Evolutionary conservation across 2,329 filamentous ascomycete genomes (phyloP).

Genomic region (Coniella lustricola): DNA sequence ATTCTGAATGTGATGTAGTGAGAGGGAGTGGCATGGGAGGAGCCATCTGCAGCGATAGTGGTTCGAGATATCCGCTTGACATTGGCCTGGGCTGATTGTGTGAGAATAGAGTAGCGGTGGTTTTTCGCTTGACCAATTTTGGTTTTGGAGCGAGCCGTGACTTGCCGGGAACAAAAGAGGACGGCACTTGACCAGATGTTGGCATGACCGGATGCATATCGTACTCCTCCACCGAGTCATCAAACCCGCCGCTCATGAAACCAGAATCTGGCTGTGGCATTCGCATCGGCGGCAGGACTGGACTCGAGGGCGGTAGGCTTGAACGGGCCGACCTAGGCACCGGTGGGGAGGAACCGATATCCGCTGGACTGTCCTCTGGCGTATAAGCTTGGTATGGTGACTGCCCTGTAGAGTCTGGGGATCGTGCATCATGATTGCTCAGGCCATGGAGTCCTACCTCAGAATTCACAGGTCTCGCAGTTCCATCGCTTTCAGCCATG

Average conservation of each 20-base stretch:
- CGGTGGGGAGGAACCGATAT: conserved; percentile 86
- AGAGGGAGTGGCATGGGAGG: not conserved
- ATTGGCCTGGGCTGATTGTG: not conserved
- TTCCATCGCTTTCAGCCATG: conserved; percentile 26
- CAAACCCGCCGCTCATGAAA: conserved; percentile 73
- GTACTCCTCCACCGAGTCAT: conserved; percentile 62
- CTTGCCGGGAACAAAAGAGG: not conserved
- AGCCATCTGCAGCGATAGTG: not conserved
- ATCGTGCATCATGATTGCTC: conserved; percentile 44
- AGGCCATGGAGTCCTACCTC: conserved; percentile 34
- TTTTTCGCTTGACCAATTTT: not conserved
- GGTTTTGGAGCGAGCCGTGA: conserved; percentile 2
- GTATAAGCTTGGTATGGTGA: conserved; percentile 42
- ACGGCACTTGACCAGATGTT: conserved; percentile 18
- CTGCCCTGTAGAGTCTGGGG: conserved; percentile 46
- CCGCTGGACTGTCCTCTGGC: conserved; percentile 63
- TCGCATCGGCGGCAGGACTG: conserved; percentile 56
- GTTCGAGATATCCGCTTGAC: not conserved
- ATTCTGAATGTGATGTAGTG: not conserved
- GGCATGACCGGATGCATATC: conserved; percentile 35
- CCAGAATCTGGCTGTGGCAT: conserved; percentile 64
- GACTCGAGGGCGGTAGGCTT: conserved; percentile 71
- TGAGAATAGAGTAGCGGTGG: not conserved
- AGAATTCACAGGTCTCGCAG: conserved; percentile 22
- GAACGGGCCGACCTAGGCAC: conserved; percentile 57